A percentile compares a stretch with the other conserved stretches of the same genome.
phyloP scores from a whole-genome alignment of 352 stramenopile genomes.

The Globisporangium cystogenes region DNA sequence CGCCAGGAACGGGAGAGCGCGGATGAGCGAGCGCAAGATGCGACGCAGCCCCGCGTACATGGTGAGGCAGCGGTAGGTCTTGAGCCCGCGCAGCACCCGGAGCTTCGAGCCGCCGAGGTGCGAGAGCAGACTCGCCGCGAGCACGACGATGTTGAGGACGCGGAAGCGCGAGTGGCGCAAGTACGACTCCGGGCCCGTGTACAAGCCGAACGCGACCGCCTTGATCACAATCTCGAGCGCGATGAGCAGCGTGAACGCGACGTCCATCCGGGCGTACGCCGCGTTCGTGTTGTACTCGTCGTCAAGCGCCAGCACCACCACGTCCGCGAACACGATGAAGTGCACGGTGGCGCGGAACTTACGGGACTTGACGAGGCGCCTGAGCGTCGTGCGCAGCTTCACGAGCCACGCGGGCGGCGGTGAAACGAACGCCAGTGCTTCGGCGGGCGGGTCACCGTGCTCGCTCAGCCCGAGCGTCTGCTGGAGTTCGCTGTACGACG shows the following conservation, averaged over 20 bases:
- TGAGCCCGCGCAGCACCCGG: constrained; percentile 59
- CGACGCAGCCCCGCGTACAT: constrained; percentile 56
- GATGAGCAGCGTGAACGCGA: constrained; percentile 55
- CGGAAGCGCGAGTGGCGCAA: constrained; percentile 42
- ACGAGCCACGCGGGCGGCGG: constrained; percentile 18
- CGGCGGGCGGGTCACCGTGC: background rate
- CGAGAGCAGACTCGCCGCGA: constrained; percentile 47
- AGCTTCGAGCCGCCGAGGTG: constrained; percentile 27
- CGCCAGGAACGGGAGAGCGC: constrained; percentile 65
- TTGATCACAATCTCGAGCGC: constrained; percentile 58
- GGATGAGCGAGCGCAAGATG: constrained; percentile 59
- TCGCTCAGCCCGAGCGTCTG: constrained; percentile 6
- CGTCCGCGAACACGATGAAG: constrained; percentile 39
- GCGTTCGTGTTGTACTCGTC: constrained; percentile 29
- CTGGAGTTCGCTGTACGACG: constrained; percentile 9
- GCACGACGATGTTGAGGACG: constrained; percentile 42
- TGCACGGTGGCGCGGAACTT: constrained; percentile 43
- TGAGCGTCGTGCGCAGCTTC: constrained; percentile 19
- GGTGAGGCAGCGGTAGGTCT: constrained; percentile 59
- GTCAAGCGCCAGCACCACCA: constrained; percentile 55
- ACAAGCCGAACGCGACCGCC: constrained; percentile 43
- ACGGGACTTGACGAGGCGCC: constrained; percentile 30
- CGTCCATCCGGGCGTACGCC: constrained; percentile 28
- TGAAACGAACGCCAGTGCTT: constrained; percentile 4
- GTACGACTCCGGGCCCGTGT: constrained; percentile 36